Percentiles rank a stretch among this genome's conserved stretches.
Evolutionary conservation across 2,329 filamentous ascomycete genomes (phyloP).

Genomic region (Aspergillus spinulosporus): DNA sequence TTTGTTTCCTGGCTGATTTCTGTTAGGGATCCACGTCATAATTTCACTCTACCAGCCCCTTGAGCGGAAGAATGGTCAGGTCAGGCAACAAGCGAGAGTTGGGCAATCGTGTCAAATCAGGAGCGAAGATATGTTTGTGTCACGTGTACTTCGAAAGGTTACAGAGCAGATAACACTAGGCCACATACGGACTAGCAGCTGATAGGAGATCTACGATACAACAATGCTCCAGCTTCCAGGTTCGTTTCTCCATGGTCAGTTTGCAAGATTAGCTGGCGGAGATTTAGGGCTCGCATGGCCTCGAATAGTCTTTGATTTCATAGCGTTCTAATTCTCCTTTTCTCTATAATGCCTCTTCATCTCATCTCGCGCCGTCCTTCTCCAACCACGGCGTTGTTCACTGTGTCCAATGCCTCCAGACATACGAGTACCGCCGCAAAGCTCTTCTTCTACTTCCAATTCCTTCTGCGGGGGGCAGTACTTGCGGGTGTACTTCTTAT

Average conservation of each 20-base stretch:
- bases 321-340: neutral
- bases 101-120: slow-evolving; percentile 20
- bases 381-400: slow-evolving; percentile 88
- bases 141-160: slow-evolving; percentile 6
- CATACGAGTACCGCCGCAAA: slow-evolving; percentile 49
- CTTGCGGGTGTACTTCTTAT: slow-evolving; percentile 44
- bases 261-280: neutral
- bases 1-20: slow-evolving; percentile 50
- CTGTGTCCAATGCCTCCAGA: slow-evolving; percentile 74
- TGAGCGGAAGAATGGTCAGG: slow-evolving; percentile 34
- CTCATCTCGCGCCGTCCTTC: slow-evolving; percentile 58
- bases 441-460: slow-evolving; percentile 44
- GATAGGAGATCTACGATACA: neutral
- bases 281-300: neutral
- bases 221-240: neutral
- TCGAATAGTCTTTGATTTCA: neutral
- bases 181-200: slow-evolving; percentile 14
- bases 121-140: slow-evolving; percentile 4
- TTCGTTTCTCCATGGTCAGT: neutral
- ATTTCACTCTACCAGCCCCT: slow-evolving; percentile 46
- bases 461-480: slow-evolving; percentile 48
- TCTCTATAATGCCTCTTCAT: slow-evolving; percentile 58
- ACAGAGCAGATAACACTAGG: slow-evolving; percentile 7
- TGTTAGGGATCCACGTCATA: slow-evolving; percentile 34
- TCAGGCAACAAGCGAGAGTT: slow-evolving; percentile 16